A percentile compares a stretch with the other conserved stretches of the same genome.
phyloP scores from a whole-genome alignment of 257 asterid species.

The Solanum chilense region DNA sequence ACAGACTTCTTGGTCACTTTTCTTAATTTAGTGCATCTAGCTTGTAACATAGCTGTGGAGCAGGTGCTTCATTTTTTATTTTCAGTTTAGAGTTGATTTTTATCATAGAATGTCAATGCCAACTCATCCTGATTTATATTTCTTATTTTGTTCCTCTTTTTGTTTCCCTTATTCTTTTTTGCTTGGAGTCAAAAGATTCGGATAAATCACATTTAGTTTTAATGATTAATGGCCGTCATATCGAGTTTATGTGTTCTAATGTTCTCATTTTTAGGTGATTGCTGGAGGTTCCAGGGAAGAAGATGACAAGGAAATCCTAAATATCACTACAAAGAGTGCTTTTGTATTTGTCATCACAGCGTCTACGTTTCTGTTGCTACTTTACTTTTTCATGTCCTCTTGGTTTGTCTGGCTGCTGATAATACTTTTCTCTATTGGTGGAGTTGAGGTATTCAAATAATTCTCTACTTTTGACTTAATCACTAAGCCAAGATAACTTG shows the following conservation, averaged over 20 bases:
- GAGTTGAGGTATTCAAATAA: constrained; percentile 67
- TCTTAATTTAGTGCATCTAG: neutral
- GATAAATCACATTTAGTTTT: neutral
- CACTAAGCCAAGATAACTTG: neutral
- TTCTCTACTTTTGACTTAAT: neutral
- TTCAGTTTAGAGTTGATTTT: neutral
- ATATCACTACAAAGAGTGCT: constrained; percentile 71
- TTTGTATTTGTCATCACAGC: constrained; percentile 77
- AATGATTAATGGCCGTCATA: neutral
- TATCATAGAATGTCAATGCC: neutral
- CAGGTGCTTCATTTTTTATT: neutral
- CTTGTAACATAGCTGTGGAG: neutral
- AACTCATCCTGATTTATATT: neutral
- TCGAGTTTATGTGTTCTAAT: neutral
- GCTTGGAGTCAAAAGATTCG: neutral
- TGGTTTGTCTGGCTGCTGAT: constrained; percentile 98
- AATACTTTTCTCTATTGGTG: constrained; percentile 87
- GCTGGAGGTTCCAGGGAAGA: constrained; percentile 53
- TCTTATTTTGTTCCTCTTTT: neutral
- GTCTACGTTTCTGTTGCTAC: constrained; percentile 86
- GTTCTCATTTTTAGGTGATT: constrained; percentile 29
- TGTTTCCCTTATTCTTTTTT: neutral
- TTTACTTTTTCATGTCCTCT: constrained; percentile 88
- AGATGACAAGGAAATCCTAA: constrained; percentile 54
- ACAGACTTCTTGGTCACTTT: neutral